A percentile compares a stretch with the other conserved stretches of the same genome.
These are phyloP conservation scores for Leptodermis oblonga DNA, from an alignment of 257 asterid species.

Conservation along the genomic window DNA sequence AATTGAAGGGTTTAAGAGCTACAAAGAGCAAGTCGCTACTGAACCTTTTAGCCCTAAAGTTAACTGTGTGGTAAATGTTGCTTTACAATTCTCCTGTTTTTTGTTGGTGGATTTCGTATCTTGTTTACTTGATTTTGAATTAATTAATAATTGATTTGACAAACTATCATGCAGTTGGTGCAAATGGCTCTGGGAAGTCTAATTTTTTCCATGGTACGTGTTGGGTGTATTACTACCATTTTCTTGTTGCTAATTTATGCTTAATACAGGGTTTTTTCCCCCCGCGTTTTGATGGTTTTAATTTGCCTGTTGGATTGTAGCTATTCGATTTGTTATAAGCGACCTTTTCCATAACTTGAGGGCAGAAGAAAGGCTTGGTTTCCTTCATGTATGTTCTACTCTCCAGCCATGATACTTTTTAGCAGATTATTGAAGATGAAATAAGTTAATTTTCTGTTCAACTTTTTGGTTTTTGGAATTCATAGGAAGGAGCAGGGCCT, in stretches of 20 bases:
- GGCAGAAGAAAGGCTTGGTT: slow-evolving; percentile 86
- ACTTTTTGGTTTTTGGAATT: slow-evolving; percentile 19
- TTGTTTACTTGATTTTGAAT: neutral
- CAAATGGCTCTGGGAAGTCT: slow-evolving; percentile 98
- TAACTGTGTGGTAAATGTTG: slow-evolving; percentile 76
- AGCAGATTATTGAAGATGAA: neutral
- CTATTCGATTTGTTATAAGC: slow-evolving; percentile 90
- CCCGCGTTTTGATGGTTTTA: slow-evolving; percentile 9
- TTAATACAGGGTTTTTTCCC: too few species aligned
- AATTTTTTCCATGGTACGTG: slow-evolving; percentile 91
- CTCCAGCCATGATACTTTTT: neutral
- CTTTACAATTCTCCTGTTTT: neutral
- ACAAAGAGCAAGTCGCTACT: slow-evolving; percentile 82
- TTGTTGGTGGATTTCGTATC: neutral
- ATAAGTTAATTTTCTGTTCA: neutral
- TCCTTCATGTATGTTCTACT: slow-evolving; percentile 72
- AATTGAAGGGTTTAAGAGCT: slow-evolving; percentile 98
- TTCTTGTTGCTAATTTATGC: neutral
- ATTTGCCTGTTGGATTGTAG: slow-evolving; percentile 38
- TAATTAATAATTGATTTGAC: neutral
- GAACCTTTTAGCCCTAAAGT: slow-evolving; percentile 90
- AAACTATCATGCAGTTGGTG: slow-evolving; percentile 69
- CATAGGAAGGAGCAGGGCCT: slow-evolving; percentile 97
- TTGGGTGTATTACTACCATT: slow-evolving; percentile 12
- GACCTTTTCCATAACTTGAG: slow-evolving; percentile 93